These are phyloP conservation scores for Diddensiella transvaalensis DNA, from an alignment of 805 yeast species.

Conservation along the genomic window DNA sequence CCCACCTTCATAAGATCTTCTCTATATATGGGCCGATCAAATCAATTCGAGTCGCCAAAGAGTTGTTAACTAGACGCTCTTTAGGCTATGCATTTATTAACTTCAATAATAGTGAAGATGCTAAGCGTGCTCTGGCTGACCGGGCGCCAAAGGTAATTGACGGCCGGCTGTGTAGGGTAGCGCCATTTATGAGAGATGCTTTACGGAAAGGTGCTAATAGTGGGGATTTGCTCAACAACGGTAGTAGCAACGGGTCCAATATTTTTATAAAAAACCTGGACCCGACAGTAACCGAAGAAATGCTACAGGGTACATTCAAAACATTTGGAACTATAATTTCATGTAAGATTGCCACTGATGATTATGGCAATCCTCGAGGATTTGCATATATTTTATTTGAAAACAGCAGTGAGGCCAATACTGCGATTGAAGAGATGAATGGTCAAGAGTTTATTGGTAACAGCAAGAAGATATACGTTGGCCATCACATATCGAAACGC, in stretches of 20 bases:
- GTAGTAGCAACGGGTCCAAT: constrained; percentile 55
- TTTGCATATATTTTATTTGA: constrained; percentile 69
- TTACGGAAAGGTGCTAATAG: constrained; percentile 66
- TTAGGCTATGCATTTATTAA: constrained; percentile 91
- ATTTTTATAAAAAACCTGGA: constrained; percentile 52
- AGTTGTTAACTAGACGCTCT: constrained; percentile 81
- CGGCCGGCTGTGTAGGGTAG: constrained; percentile 84
- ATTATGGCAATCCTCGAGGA: constrained; percentile 44
- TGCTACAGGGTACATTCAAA: constrained; percentile 49
- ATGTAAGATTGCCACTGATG: constrained; percentile 47
- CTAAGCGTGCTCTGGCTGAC: constrained; percentile 78
- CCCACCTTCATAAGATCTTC: constrained; percentile 59
- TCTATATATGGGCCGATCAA: constrained; percentile 75
- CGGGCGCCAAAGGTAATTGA: constrained; percentile 76
- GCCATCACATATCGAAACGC: constrained; percentile 61
- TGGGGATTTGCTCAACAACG: background rate
- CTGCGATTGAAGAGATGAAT: constrained; percentile 56
- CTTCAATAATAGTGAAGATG: constrained; percentile 71
- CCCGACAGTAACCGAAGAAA: constrained; percentile 50
- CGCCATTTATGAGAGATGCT: constrained; percentile 92
- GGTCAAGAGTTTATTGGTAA: constrained; percentile 38
- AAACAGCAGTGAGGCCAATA: constrained; percentile 54
- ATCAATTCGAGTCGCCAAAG: constrained; percentile 88
- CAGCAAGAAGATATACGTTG: constrained; percentile 41
- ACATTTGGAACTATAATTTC: constrained; percentile 49